Evolutionary conservation across 768 basidiomycete species (phyloP).

Genomic region (Russula lepida): DNA sequence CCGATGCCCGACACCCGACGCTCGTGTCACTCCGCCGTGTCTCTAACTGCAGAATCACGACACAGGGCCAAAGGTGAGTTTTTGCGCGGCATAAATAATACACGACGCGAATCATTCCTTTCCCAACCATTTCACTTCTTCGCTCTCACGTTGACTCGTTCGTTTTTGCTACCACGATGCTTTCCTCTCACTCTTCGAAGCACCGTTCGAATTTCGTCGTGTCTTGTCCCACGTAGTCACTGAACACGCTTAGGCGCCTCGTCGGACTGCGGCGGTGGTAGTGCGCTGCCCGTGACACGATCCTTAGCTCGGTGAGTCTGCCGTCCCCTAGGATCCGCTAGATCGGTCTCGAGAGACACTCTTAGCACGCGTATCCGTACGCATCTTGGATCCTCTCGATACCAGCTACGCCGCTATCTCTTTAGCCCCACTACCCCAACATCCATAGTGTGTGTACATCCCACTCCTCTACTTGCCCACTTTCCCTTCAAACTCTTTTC

Average conservation of each 20-base stretch:
- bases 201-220: not conserved
- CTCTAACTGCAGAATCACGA: no score
- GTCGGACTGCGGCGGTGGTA: not conserved
- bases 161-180: not conserved
- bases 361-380: slow-evolving; percentile 1
- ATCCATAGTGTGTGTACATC: slow-evolving; percentile 1
- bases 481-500: not conserved
- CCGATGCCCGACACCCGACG: no score
- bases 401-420: slow-evolving; percentile 16
- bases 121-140: no score
- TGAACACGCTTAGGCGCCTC: slow-evolving; percentile 13
- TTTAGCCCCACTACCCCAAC: not conserved
- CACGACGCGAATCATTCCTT: no score
- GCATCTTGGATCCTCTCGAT: not conserved
- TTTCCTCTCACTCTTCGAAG: slow-evolving; percentile 5
- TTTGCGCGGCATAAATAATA: no score
- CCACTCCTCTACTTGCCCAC: not conserved
- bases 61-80: no score
- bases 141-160: slow-evolving; percentile 5
- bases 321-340: slow-evolving; percentile 12
- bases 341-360: slow-evolving; percentile 1
- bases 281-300: slow-evolving; percentile 10
- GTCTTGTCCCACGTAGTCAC: slow-evolving; percentile 16
- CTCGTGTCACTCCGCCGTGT: no score
- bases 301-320: slow-evolving; percentile 12